Evolutionary conservation across 129 eudicot genomes (phyloP).

Genomic region (Saposhnikovia divaricata): DNA sequence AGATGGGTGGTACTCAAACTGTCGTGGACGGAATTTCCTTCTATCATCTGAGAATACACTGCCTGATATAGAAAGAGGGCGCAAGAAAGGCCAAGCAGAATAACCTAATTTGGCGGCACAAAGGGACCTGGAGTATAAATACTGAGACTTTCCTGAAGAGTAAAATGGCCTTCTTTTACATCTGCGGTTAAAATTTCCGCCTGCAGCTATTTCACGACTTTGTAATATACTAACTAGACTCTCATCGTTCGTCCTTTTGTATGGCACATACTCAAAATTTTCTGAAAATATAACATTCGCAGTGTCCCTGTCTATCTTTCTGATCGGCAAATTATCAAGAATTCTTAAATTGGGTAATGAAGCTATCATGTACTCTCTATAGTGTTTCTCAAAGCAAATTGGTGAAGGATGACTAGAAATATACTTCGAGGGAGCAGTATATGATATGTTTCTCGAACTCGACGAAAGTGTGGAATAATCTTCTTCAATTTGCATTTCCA

Average conservation of each 20-base stretch:
- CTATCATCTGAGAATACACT: slow-evolving; percentile 30
- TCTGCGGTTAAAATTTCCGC: slow-evolving; percentile 12
- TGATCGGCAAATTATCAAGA: slow-evolving; percentile 69
- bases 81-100: slow-evolving; percentile 65
- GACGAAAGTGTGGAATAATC: slow-evolving; percentile 27
- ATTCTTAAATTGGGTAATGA: slow-evolving; percentile 58
- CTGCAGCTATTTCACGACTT: slow-evolving; percentile 58
- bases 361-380: slow-evolving; percentile 74
- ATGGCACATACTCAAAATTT: slow-evolving; percentile 77
- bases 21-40: slow-evolving; percentile 69
- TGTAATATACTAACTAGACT: slow-evolving; percentile 50
- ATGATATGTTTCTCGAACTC: slow-evolving; percentile 20
- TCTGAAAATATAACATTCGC: slow-evolving; percentile 46
- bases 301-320: slow-evolving; percentile 50
- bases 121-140: slow-evolving; percentile 60
- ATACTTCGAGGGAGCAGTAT: slow-evolving; percentile 35
- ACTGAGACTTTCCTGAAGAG: slow-evolving; percentile 36
- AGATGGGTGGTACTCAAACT: slow-evolving; percentile 89
- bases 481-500: slow-evolving; percentile 43
- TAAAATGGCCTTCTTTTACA: slow-evolving; percentile 15
- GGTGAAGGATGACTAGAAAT: slow-evolving; percentile 75
- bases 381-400: slow-evolving; percentile 78
- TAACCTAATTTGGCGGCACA: slow-evolving; percentile 80
- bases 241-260: slow-evolving; percentile 45
- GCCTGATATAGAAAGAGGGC: slow-evolving; percentile 42